Evolutionary conservation across 164 flowering plant genomes (phyloP).

Genomic region (Vitis rotundifolia): DNA sequence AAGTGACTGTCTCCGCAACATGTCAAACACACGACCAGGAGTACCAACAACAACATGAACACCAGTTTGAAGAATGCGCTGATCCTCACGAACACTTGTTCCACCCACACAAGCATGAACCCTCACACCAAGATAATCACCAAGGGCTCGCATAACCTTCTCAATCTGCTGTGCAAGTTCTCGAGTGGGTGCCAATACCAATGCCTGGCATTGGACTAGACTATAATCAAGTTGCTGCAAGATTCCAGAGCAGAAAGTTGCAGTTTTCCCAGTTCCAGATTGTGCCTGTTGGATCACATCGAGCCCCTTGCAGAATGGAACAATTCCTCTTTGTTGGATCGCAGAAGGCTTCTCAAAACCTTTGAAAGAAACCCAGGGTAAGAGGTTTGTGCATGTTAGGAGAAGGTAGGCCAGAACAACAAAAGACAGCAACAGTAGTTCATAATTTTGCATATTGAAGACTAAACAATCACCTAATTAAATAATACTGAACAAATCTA

Average conservation of each 20-base stretch:
- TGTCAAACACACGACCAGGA: conserved; percentile 89
- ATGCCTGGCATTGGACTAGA: conserved; percentile 69
- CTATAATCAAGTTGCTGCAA: conserved; percentile 78
- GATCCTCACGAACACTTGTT: conserved; percentile 90
- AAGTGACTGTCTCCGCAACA: conserved; percentile 77
- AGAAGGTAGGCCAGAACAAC: neutral
- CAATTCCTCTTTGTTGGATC: conserved; percentile 87
- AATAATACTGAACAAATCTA: neutral
- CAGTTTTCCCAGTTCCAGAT: conserved; percentile 90
- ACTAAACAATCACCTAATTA: neutral
- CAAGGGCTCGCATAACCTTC: conserved; percentile 91
- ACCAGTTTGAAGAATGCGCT: conserved; percentile 72
- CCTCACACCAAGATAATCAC: conserved; percentile 84
- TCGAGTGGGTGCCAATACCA: conserved; percentile 84
- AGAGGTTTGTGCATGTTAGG: too few species aligned
- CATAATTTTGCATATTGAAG: neutral
- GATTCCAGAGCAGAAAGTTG: conserved; percentile 87
- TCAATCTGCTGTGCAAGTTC: conserved; percentile 90
- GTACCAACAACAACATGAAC: conserved; percentile 90
- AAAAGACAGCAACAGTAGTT: neutral
- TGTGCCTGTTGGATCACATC: conserved; percentile 93
- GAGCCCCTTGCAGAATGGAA: conserved; percentile 81
- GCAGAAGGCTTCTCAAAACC: conserved; percentile 95
- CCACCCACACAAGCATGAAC: conserved; percentile 97
- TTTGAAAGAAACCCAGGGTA: conserved; percentile 14